Evolutionary conservation across 2,329 filamentous ascomycete genomes (phyloP), one percentile per base, ranked within the genome.

Genomic region (Zopfia rhizophila): DNA sequence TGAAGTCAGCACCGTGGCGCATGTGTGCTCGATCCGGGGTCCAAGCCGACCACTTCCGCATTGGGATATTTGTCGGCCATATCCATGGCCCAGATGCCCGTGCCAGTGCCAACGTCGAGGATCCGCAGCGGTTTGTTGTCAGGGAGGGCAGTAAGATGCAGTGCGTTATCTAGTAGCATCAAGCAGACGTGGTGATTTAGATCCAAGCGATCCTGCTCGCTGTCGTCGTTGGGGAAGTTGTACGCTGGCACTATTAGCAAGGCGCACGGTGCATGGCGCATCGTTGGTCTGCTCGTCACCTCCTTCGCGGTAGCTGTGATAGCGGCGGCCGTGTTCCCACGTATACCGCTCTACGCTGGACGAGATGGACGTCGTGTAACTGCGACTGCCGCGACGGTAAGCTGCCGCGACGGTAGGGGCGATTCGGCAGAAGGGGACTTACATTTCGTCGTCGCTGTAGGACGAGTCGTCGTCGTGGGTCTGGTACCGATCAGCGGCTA

Each of bases 161-260:
- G 39, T 14, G 48, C 59, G 51, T 63, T 63, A 17, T 66, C 64
- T 13, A 76, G 48, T 0, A 66, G 55, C 7, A 74, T 68, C 16
- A 66, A 69, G 38, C 55, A 11, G 45, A 56, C 48, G 55, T 58
- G 55, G 33, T 61, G 60, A 21, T 60, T 55, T 6, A 63, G 47
- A 32, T 63, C 58, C 13, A 59, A 58, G 27, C 58, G 53, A 24
- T 61, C 56, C 8, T 53, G 25, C 40, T 63, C 60, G 30, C 58
- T 58, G 24, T 61, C 54, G 16, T 63, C 60, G 33, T 60, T 63
- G n/a, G 60, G 58, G 16, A 53, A 68, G 66, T 40, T 75, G 56
- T 48, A 72, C 59, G 39, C 49, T 55, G 24, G 50, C n/a, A n/a
- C n/a, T n/a, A n/a, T n/a, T n/a, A n/a, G n/a, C n/a, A n/a, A n/a